phyloP scores from a whole-genome alignment of 495 filamentous ascomycete species.

The Choiromyces venosus region DNA sequence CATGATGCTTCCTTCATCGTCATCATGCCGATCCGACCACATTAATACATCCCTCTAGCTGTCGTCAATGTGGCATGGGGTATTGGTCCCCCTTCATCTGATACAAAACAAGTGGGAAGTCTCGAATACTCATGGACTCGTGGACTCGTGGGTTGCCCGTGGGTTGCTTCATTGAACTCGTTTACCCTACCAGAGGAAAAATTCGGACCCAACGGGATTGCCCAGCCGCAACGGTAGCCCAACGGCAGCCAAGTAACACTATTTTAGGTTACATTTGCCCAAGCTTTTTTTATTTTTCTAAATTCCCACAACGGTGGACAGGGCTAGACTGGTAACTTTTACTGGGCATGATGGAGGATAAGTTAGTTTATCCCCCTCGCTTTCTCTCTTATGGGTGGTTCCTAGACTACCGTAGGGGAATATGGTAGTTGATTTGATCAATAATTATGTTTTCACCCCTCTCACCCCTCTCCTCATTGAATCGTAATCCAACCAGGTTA shows the following conservation, averaged over 20 bases:
- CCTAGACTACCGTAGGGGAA: too few relatives aligned
- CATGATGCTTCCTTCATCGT: conserved; percentile 1
- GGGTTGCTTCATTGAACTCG: neutral
- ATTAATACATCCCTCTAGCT: neutral
- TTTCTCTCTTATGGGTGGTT: neutral
- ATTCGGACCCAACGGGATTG: neutral
- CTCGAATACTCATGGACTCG: neutral
- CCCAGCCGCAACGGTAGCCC: neutral
- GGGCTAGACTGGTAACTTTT: neutral
- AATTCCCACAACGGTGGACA: neutral
- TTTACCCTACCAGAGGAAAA: neutral
- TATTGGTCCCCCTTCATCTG: neutral
- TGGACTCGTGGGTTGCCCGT: neutral
- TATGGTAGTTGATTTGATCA: neutral
- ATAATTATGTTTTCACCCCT: neutral
- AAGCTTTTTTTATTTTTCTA: neutral
- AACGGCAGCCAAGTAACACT: neutral
- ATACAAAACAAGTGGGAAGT: neutral
- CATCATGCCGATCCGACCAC: neutral
- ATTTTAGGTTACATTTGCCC: neutral
- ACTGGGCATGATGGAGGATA: neutral
- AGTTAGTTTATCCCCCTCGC: neutral
- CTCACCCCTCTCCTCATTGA: neutral
- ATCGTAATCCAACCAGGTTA: neutral
- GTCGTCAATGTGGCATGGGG: conserved; percentile 1